phyloP scores from a whole-genome alignment of 2,329 filamentous ascomycete genomes.

The Xylariaceae sp. region DNA sequence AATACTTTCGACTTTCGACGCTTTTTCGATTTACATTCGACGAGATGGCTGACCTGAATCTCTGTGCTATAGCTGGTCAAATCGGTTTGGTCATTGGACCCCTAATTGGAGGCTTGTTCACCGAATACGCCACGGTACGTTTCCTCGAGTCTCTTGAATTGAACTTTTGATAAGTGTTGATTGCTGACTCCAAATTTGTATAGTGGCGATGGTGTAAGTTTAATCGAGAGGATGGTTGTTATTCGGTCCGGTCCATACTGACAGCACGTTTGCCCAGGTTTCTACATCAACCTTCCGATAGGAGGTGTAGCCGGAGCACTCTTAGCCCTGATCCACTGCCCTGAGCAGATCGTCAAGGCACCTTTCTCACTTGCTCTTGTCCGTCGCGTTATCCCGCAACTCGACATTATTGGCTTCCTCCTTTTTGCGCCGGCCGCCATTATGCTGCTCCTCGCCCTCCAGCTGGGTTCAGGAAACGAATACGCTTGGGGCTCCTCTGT shows the following conservation, averaged over 20 bases:
- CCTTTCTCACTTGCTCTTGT: constrained; percentile 24
- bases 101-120: constrained; percentile 17
- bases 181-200: not conserved
- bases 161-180: not conserved
- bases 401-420: constrained; percentile 40
- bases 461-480: constrained; percentile 38
- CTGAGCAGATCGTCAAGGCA: constrained; percentile 34
- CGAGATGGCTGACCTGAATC: constrained; percentile 3
- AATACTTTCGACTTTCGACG: constrained; percentile 33
- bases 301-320: constrained; percentile 34
- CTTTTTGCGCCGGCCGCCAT: constrained; percentile 40
- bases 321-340: constrained; percentile 33
- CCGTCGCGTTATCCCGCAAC: constrained; percentile 29
- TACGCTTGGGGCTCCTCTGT: constrained; percentile 37
- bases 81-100: constrained; percentile 21
- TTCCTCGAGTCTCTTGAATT: not conserved
- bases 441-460: constrained; percentile 41
- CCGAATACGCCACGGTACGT: constrained; percentile 15
- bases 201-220: constrained; percentile 21
- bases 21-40: not conserved
- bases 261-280: constrained; percentile 9
- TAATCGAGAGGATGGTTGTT: not conserved
- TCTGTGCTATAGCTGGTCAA: constrained; percentile 10
- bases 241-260: constrained; percentile 29
- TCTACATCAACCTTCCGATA: constrained; percentile 43